Conservation (phyloP, 2,329 filamentous ascomycete species). For the Meredithiella fracta region DNA sequence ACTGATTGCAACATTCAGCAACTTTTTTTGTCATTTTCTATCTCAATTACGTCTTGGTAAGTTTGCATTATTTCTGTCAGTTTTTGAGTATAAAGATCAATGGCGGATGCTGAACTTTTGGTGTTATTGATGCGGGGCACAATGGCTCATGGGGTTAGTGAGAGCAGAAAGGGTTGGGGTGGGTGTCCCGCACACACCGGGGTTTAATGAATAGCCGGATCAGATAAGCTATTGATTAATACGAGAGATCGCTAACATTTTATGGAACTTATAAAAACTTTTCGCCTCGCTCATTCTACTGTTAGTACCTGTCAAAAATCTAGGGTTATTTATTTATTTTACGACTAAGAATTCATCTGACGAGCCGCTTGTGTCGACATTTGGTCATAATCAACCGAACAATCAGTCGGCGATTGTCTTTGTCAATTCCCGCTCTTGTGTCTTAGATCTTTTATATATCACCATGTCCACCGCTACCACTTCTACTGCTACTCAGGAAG, state of each 20-base stretch:
- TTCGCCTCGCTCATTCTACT: neutral
- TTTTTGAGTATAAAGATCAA: no score
- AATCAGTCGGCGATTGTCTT: neutral
- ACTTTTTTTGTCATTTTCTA: no score
- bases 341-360: neutral
- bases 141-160: neutral
- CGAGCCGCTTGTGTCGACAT: neutral
- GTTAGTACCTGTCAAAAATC: neutral
- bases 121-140: neutral
- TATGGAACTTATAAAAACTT: neutral
- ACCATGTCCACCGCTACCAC: conserved; percentile 8
- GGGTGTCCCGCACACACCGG: neutral
- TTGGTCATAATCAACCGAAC: neutral
- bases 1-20: no score
- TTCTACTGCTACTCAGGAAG: conserved; percentile 20
- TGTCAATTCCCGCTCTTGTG: neutral
- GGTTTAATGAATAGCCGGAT: conserved; percentile 2
- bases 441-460: neutral
- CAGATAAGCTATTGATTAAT: neutral
- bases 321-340: neutral
- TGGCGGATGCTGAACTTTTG: no score
- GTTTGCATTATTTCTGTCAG: no score
- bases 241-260: neutral
- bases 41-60: no score
- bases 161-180: neutral